These are phyloP conservation scores for Chlorella sp. DNA, from an alignment of 139 green algal species.

Conservation along the genomic window DNA sequence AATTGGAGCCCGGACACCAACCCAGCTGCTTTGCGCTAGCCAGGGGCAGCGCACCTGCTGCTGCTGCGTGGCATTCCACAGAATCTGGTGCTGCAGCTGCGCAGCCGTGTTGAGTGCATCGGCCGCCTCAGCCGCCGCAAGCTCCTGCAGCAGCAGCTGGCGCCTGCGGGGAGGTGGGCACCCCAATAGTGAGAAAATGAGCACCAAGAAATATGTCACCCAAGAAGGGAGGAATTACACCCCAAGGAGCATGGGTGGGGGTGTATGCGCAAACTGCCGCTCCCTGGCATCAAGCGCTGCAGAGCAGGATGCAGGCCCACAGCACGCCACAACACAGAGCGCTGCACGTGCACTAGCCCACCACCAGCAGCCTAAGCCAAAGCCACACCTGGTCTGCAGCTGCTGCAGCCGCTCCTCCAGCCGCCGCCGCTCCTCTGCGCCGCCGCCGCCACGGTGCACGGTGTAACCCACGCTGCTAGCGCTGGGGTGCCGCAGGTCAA, in stretches of 20 bases:
- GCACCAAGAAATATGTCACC: too few species aligned
- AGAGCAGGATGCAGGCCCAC: too few species aligned
- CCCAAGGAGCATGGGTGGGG: too few species aligned
- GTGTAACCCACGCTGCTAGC: slow-evolving; percentile 23
- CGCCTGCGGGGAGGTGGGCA: background rate
- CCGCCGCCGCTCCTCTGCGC: background rate
- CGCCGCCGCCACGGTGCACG: background rate
- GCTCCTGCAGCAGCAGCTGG: background rate
- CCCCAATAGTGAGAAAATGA: too few species aligned
- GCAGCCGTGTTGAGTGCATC: background rate
- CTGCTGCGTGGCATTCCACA: background rate
- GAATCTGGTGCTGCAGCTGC: background rate
- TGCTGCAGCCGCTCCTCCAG: background rate
- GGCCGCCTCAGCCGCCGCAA: background rate
- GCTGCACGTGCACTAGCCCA: too few species aligned
- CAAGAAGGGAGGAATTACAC: too few species aligned
- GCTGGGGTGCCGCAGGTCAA: background rate
- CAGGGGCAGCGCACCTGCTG: background rate
- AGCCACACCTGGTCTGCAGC: background rate
- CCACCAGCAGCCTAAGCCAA: too few species aligned
- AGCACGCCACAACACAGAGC: too few species aligned
- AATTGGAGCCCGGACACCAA: too few species aligned
- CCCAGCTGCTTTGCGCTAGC: too few species aligned
- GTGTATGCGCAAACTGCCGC: too few species aligned
- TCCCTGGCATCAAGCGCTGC: too few species aligned